A percentile compares a stretch with the other conserved stretches of the same genome.
phyloP scores from a whole-genome alignment of 2,329 filamentous ascomycete genomes.

The Scytalidium lignicola region DNA sequence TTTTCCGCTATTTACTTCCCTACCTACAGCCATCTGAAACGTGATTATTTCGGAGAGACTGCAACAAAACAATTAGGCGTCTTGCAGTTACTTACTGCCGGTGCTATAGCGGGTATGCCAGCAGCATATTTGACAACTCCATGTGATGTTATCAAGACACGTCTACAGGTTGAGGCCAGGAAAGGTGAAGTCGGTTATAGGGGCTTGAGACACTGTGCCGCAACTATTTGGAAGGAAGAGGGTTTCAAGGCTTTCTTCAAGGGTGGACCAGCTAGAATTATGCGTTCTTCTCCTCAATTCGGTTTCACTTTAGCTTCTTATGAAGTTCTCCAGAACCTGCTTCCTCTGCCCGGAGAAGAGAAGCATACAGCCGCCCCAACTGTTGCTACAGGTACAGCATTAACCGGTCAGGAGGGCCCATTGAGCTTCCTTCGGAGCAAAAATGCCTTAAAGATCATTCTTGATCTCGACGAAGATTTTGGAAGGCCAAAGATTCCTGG shows the following conservation, averaged over 20 bases:
- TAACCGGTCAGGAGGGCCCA: constrained; percentile 25
- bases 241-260: constrained; percentile 98
- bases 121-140: constrained; percentile 94
- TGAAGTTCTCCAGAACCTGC: constrained; percentile 75
- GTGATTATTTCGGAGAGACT: constrained; percentile 87
- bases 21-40: constrained; percentile 90
- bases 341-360: constrained; percentile 73
- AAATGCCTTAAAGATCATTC: constrained; percentile 91
- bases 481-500: constrained; percentile 42
- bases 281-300: constrained; percentile 94
- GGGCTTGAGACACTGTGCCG: constrained; percentile 78
- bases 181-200: constrained; percentile 91
- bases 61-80: constrained; percentile 83
- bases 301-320: constrained; percentile 96
- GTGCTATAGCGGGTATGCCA: constrained; percentile 90
- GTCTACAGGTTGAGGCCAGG: constrained; percentile 92
- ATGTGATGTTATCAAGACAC: constrained; percentile 98
- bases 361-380: constrained; percentile 56
- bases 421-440: constrained; percentile 65
- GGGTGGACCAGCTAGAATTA: constrained; percentile 89
- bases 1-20: constrained; percentile 99
- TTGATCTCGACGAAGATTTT: constrained; percentile 92
- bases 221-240: constrained; percentile 81
- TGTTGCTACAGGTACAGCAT: constrained; percentile 50
- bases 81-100: constrained; percentile 84